Evolutionary conservation across 352 stramenopile genomes (phyloP), one percentile per base, ranked within the genome.

Genomic region (Pythium aristosporum): DNA sequence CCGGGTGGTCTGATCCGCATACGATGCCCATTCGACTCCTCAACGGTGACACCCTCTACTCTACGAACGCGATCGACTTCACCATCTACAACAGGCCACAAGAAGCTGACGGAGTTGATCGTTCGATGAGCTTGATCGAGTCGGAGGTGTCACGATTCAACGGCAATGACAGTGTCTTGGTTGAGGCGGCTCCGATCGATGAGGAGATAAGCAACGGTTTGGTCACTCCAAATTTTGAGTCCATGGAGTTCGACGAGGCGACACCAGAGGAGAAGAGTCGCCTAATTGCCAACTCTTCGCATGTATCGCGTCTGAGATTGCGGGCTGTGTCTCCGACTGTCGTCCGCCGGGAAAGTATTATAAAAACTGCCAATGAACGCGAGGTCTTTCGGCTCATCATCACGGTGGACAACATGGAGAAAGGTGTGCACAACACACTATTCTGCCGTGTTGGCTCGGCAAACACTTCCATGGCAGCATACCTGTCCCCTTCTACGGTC

Each of bases 371-470:
- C 12, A 50, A 34, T 18, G 32, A 36, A n/a, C 6, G 11, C 8
- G 6, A 30, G 7, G 10, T 28, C 9, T 15, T 36, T 20, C 49
- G 5, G 9, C 11, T 71, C 1, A 39, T 61, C 18, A 48, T 71
- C 52, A 51, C 65, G 2, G 57, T 55, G 0, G 34, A 49, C 2
- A 58, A 65, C 43, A 23, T 70, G 13, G 50, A 65, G 3, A 28
- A 62, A 43, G 4, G 23, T n/a, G 37, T 15, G 2, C 47, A 23
- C n/a, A 53, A 23, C n/a, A 61, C 16, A 8, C 3, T 61, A 16
- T 65, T 56, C n/a, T 69, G 63, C 32, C 63, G 56, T 12, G 36
- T 69, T 25, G 63, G 63, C 13, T 56, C 39, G 11, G 28, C 63
- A 21, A 65, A 61, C 30, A 34, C 20, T 5, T 51, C 56, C 15